A percentile compares a stretch with the other conserved stretches of the same genome.
These are phyloP conservation scores for Aspergillus ibericus DNA, from an alignment of 2,329 filamentous ascomycete species.

Conservation along the genomic window DNA sequence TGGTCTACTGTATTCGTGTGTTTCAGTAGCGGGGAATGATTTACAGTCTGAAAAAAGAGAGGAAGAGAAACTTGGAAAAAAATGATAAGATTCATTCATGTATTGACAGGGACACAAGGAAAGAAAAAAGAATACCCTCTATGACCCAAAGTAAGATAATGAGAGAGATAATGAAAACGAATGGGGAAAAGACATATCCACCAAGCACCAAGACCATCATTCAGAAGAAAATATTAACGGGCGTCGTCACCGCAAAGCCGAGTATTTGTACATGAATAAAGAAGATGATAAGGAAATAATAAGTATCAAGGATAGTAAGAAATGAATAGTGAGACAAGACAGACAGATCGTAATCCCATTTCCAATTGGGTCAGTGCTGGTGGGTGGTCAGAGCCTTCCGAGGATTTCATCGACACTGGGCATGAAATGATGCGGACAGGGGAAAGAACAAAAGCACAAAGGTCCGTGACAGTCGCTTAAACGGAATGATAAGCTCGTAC, in stretches of 20 bases:
- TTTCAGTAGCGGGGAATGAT: background rate
- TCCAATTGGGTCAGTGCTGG: background rate
- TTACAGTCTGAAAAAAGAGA: background rate
- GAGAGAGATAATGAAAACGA: background rate
- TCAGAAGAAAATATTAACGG: background rate
- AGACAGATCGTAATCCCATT: background rate
- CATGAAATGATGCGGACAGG: background rate
- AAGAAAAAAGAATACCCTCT: background rate
- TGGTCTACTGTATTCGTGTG: no score
- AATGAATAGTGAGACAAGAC: background rate
- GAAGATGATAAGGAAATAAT: background rate
- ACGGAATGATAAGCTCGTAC: background rate
- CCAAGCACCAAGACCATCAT: background rate
- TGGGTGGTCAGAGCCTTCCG: background rate
- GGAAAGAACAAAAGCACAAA: background rate
- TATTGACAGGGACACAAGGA: background rate
- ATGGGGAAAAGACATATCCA: background rate
- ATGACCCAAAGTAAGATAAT: background rate
- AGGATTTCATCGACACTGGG: background rate
- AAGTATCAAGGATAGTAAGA: background rate
- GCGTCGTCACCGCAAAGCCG: background rate
- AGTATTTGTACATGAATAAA: background rate
- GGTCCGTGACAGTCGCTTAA: constrained; percentile 3
- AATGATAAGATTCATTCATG: background rate
- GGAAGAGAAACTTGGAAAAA: background rate